phyloP scores from a whole-genome alignment of 495 filamentous ascomycete species.

The Podospora bellae-mahoneyi region DNA sequence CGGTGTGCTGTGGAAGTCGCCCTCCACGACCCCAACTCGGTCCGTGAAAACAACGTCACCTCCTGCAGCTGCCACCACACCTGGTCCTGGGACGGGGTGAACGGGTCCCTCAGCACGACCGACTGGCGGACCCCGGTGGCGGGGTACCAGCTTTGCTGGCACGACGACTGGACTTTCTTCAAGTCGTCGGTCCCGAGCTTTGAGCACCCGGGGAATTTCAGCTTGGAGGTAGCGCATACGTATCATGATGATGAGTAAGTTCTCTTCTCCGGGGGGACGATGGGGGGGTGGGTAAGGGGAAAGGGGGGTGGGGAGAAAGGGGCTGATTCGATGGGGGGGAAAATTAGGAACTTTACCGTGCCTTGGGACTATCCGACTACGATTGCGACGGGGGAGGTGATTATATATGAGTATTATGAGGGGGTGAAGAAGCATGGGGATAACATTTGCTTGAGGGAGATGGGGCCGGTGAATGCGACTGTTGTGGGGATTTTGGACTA shows the following conservation, averaged over 20 bases:
- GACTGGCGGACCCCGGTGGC: constrained; percentile 23
- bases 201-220: constrained; percentile 30
- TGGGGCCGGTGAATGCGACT: constrained; percentile 19
- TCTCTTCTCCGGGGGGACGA: not conserved
- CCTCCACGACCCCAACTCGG: constrained; percentile 38
- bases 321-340: not conserved
- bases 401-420: constrained; percentile 2
- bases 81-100: constrained; percentile 34
- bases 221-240: constrained; percentile 30
- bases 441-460: constrained; percentile 12
- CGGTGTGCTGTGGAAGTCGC: constrained; percentile 21
- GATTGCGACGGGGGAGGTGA: constrained; percentile 15
- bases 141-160: constrained; percentile 23
- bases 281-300: not conserved
- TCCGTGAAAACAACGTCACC: constrained; percentile 28
- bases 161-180: constrained; percentile 23
- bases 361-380: constrained; percentile 28
- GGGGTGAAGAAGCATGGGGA: constrained; percentile 7
- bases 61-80: constrained; percentile 25
- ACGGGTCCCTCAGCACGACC: constrained; percentile 12
- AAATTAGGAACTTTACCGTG: constrained; percentile 27
- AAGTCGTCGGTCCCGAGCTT: constrained; percentile 28
- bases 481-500: constrained; percentile 21
- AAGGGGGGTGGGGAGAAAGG: not conserved
- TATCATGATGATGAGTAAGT: constrained; percentile 35